A percentile compares a stretch with the other conserved stretches of the same genome.
Conservation (phyloP, 129 eudicot species). For the Scalesia atractyloides region DNA sequence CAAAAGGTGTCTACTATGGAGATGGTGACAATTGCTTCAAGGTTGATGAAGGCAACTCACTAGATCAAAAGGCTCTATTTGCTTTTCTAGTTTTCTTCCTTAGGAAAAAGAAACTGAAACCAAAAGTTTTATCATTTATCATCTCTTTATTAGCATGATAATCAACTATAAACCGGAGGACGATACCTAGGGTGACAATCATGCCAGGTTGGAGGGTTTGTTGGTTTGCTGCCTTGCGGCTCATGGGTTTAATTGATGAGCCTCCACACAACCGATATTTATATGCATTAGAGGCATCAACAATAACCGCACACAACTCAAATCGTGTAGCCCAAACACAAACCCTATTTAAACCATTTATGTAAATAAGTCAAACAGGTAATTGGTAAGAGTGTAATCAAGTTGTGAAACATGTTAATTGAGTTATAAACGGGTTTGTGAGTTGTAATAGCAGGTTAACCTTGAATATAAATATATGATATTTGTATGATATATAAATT, state of each 20-base stretch:
- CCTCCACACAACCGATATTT: not conserved
- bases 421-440: not conserved
- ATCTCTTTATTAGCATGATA: not conserved
- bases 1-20: conserved; percentile 46
- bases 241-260: not conserved
- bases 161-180: not conserved
- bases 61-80: conserved; percentile 43
- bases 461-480: no score
- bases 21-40: conserved; percentile 68
- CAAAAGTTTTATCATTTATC: not conserved
- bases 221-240: no score
- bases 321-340: not conserved
- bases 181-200: not conserved
- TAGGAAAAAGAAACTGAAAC: not conserved
- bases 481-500: no score
- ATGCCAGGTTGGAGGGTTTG: not conserved
- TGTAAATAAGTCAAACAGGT: not conserved
- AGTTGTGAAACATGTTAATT: not conserved
- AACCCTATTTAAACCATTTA: not conserved
- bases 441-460: not conserved
- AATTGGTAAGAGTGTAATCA: not conserved
- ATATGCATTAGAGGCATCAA: not conserved
- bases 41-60: conserved; percentile 61
- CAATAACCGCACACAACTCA: not conserved
- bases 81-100: conserved; percentile 33